These are phyloP conservation scores for Plasmodium coatneyi DNA, from an alignment of 169 alveolate species.

Conservation along the genomic window DNA sequence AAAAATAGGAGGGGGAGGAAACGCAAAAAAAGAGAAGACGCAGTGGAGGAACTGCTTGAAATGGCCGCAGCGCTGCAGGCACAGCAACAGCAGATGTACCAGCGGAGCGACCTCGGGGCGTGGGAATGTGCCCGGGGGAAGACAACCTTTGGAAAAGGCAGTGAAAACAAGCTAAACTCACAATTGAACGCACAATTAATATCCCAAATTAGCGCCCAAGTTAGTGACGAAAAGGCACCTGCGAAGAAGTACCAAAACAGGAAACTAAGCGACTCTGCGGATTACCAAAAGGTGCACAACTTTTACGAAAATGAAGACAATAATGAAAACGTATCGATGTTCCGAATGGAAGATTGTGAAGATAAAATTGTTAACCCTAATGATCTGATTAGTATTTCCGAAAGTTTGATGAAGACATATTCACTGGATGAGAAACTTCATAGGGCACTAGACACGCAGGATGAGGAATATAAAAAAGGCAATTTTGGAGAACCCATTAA, in stretches of 20 bases:
- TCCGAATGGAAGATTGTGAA: not conserved
- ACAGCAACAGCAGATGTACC: not conserved
- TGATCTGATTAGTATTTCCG: not conserved
- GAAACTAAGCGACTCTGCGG: not conserved
- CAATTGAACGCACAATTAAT: not conserved
- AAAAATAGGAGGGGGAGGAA: conserved; percentile 10
- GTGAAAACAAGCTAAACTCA: not conserved
- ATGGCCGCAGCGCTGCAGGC: not conserved
- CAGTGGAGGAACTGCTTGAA: not conserved
- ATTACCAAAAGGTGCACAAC: not conserved
- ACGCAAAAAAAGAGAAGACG: conserved; percentile 6
- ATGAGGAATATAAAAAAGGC: not conserved
- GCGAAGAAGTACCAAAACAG: not conserved
- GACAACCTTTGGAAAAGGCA: not conserved
- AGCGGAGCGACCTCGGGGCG: not conserved
- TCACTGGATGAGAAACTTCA: not conserved
- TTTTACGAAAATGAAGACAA: conserved; percentile 6
- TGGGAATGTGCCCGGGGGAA: not conserved
- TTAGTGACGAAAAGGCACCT: not conserved
- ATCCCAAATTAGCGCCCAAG: not conserved
- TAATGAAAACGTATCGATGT: conserved; percentile 3
- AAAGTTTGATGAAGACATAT: not conserved
- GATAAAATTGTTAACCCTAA: not conserved
- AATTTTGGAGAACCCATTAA: not conserved
- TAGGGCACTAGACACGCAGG: not conserved